phyloP scores from a whole-genome alignment of 2,329 filamentous ascomycete genomes.

The Aspergillus versicolor region DNA sequence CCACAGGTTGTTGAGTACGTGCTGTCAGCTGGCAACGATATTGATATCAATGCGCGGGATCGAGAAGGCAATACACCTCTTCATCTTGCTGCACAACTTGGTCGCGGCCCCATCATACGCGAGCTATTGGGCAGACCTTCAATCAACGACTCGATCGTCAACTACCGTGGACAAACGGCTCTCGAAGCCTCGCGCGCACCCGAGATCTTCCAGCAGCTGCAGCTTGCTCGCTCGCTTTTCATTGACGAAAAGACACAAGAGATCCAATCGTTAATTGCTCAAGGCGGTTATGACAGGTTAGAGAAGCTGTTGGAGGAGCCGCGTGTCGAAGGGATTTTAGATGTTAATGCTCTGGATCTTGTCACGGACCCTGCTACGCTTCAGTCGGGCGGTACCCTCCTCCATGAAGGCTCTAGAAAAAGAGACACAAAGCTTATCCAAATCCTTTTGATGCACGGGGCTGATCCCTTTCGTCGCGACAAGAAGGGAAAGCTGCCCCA shows the following conservation, averaged over 20 bases:
- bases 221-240: constrained; percentile 85
- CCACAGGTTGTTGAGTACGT: constrained; percentile 90
- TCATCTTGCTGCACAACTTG: constrained; percentile 81
- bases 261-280: constrained; percentile 74
- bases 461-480: constrained; percentile 92
- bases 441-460: constrained; percentile 85
- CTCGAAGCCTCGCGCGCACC: constrained; percentile 87
- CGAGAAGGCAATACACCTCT: constrained; percentile 92
- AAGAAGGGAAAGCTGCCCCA: constrained; percentile 94
- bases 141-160: constrained; percentile 85
- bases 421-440: constrained; percentile 87
- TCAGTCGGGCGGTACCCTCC: constrained; percentile 81
- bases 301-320: constrained; percentile 81
- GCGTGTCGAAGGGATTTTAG: constrained; percentile 79
- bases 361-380: constrained; percentile 75
- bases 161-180: constrained; percentile 79
- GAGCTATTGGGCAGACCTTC: constrained; percentile 77
- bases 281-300: constrained; percentile 72
- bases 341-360: constrained; percentile 89
- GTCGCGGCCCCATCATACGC: constrained; percentile 75
- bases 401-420: constrained; percentile 89
- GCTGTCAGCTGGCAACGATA: constrained; percentile 68
- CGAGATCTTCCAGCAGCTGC: constrained; percentile 93
- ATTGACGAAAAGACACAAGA: constrained; percentile 82
- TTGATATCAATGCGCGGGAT: constrained; percentile 88